Evolutionary conservation across 2,329 filamentous ascomycete genomes (phyloP).

Genomic region (Verruconis gallopava): DNA sequence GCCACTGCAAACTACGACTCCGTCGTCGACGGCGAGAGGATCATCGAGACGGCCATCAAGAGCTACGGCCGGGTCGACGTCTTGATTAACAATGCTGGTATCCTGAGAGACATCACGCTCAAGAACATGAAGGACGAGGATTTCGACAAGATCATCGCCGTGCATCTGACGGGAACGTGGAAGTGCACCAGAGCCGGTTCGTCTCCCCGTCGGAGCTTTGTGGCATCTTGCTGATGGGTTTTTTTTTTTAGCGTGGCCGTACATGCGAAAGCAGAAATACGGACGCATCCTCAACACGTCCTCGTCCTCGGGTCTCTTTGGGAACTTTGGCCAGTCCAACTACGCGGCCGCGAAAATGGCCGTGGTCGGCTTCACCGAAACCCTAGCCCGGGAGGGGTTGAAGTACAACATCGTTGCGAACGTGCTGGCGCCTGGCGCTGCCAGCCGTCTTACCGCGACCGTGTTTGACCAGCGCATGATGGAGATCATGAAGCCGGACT

Average conservation of each 20-base stretch:
- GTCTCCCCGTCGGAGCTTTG: no score
- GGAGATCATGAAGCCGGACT: slow-evolving; percentile 75
- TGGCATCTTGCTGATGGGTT: no score
- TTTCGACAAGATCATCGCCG: slow-evolving; percentile 88
- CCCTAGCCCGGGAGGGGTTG: slow-evolving; percentile 87
- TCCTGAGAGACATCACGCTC: slow-evolving; percentile 88
- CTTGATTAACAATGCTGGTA: slow-evolving; percentile 95
- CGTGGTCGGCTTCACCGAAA: slow-evolving; percentile 95
- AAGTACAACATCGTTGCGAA: slow-evolving; percentile 98
- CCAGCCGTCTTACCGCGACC: slow-evolving; percentile 89
- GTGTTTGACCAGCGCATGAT: slow-evolving; percentile 91
- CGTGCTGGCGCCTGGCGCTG: slow-evolving; percentile 88
- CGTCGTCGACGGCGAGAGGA: slow-evolving; percentile 84
- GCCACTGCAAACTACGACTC: slow-evolving; percentile 94
- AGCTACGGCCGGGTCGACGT: slow-evolving; percentile 79
- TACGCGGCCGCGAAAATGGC: slow-evolving; percentile 95
- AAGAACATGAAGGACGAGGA: slow-evolving; percentile 97
- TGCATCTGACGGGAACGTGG: slow-evolving; percentile 87
- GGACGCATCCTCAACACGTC: slow-evolving; percentile 85
- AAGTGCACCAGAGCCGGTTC: slow-evolving; percentile 70
- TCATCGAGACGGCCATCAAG: slow-evolving; percentile 79
- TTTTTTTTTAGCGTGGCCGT: slow-evolving; percentile 87
- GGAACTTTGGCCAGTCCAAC: slow-evolving; percentile 89
- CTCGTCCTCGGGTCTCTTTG: slow-evolving; percentile 88
- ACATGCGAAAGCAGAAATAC: slow-evolving; percentile 98